Conservation (phyloP, 176 grass and related monocot species). For the Tillandsia fasciculata region DNA sequence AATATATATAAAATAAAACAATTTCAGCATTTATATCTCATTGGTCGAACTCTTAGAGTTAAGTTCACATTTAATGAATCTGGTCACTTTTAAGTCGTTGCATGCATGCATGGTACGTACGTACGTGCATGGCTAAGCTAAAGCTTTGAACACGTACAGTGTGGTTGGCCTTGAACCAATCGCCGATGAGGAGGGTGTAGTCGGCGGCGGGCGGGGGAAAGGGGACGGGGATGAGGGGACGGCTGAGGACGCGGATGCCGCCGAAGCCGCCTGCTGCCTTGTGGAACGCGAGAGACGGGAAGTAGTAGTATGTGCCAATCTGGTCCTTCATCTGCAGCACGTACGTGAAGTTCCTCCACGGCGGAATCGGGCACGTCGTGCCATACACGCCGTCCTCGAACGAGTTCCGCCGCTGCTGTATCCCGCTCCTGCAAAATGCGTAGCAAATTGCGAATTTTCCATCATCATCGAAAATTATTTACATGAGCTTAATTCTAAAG, state of each 20-base stretch:
- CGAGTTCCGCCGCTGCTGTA: slow-evolving; percentile 85
- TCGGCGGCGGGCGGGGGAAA: slow-evolving; percentile 82
- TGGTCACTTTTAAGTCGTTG: too few species aligned
- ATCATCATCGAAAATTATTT: too few species aligned
- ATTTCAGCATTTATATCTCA: too few species aligned
- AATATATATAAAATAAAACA: too few species aligned
- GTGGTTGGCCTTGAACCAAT: slow-evolving; percentile 95
- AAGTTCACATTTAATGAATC: too few species aligned
- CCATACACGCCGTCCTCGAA: slow-evolving; percentile 78
- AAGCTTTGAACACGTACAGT: slow-evolving; percentile 22
- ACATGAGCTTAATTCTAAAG: too few species aligned
- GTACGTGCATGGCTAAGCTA: too few species aligned
- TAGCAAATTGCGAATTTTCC: too few species aligned
- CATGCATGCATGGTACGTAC: too few species aligned
- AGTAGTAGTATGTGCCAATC: slow-evolving; percentile 93
- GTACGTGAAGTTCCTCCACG: slow-evolving; percentile 80
- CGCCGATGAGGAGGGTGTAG: slow-evolving; percentile 60
- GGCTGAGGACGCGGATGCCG: slow-evolving; percentile 72
- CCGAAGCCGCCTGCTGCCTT: slow-evolving; percentile 88
- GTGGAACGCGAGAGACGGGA: slow-evolving; percentile 90
- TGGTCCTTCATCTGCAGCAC: slow-evolving; percentile 85
- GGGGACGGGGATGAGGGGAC: slow-evolving; percentile 69
- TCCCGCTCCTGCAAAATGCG: slow-evolving; percentile 45
- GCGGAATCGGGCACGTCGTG: slow-evolving; percentile 85
- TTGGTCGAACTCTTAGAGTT: too few species aligned